Evolutionary conservation across 257 asterid genomes (phyloP), one percentile per base, ranked within the genome.

Genomic region (Capsicum baccatum): DNA sequence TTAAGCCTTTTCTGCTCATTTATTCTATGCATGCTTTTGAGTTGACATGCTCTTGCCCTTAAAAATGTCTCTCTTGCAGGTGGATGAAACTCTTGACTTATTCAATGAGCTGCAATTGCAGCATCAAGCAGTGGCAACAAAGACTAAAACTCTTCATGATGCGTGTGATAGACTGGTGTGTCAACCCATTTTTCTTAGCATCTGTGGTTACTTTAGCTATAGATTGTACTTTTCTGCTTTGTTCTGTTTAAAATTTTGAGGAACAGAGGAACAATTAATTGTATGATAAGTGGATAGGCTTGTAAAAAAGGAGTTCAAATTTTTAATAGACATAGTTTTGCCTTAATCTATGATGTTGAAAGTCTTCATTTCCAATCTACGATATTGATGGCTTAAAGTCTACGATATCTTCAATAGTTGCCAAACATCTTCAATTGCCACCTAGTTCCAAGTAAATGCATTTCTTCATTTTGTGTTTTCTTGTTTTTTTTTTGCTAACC

Each of bases 71-170:
- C 87, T 70, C 84, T 85, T 88, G 82, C 93, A 95, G 99, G 98
- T 97, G 81, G 99, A 95, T 89, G 98, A 97, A 87, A 97, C 99
- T 79, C 99, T 97, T 62, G 97, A 94, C 73, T 89, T 95, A 79
- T 95, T 97, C 88, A 94, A 91, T 92, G 98, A 94, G 81, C 91
- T 95, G 76, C 99, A 97, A 86, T 90, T 93, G 83, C 98, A 97
- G 92, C 98, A 95, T 92, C 96, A 95, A 86, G 96, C 97, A 83
- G 99, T 97, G 74, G 98, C 99, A 83, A 97, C 94, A 54, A 97
- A 95, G 89, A 97, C 99, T 63, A 95, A 92, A 91, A 97, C 98
- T 83, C 92, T 97, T 88, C 99, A 97, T 91, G 99, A 94, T 91
- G 99, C 99, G 73, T 95, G 99, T 17, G 98, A 97, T 83, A 93